Base-by-base conservation (phyloP, 2,329 filamentous ascomycete genomes). In the Epichloe typhina region DNA sequence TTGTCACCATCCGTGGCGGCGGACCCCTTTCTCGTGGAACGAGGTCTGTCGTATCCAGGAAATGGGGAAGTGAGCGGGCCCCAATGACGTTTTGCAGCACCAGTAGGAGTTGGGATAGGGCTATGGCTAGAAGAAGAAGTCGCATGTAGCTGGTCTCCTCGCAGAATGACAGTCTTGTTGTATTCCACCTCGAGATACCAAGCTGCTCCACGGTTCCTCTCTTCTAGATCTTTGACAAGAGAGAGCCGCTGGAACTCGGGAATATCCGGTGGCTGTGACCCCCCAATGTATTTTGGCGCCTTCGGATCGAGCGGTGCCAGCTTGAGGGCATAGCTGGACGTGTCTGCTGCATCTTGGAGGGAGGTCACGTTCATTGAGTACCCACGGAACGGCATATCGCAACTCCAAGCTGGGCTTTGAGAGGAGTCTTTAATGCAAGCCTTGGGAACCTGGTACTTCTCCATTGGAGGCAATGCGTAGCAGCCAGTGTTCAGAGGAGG, bases 381-480 rank as follows among this genome's bases (percentile, higher is more conserved):
- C 43, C 70, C 65, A 5, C 66, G 66, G 44, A 69, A 68, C 1
- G 69, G 66, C 33, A 84, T 69, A 12, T 76, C 70, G 61, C 83
- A 87, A 52, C 71, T 77, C 83, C 83, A 87, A 1, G 82, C 76
- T 47, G 71, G 63, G n/a, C 70, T 67, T 57, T 82, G 74, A 0
- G 63, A 69, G 0, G 72, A 68, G 51, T 83, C 71, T 35, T 71
- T 70, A 53, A 86, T 71, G 60, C 83, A 87, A 0, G 72, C 69
- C 40, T 69, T 72, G 15, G 77, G 74, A 2, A 69, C 67, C 50
- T 72, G 69, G 50, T 70, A 72, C 3, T 73, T 67, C 44, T 72
- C 66, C 4, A 80, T 65, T 4, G 76, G 73, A 15, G 79, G 75
- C n/a, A 87, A 62, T 21, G 67, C 65, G 55, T 68, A 86, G 0